Conservation (phyloP, 1,284 basidiomycete genomes). For the Cutaneotrichosporon dermatis region DNA sequence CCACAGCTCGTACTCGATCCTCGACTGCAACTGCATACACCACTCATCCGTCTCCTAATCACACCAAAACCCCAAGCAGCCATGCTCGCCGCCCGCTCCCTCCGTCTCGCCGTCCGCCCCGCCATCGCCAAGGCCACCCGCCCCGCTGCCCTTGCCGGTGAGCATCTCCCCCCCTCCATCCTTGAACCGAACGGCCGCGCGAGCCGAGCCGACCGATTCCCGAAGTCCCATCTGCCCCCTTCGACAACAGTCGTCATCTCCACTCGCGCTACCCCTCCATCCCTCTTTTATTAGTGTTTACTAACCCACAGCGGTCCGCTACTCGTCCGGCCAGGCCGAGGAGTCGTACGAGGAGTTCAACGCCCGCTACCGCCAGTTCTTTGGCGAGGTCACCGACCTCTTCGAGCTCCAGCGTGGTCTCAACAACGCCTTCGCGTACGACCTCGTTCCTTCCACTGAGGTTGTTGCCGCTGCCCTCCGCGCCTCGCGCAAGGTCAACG, state of each 20-base stretch:
- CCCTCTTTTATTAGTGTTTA: neutral
- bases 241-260: neutral
- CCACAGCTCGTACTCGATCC: neutral
- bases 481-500: constrained; percentile 87
- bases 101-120: constrained; percentile 34
- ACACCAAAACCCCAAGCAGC: neutral
- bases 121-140: constrained; percentile 22
- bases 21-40: neutral
- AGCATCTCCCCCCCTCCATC: constrained; percentile 9
- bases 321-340: constrained; percentile 24
- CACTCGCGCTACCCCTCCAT: neutral
- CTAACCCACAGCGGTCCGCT: constrained; percentile 30
- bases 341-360: constrained; percentile 95
- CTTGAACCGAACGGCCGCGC: neutral
- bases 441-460: constrained; percentile 84
- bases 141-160: constrained; percentile 38
- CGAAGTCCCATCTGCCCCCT: neutral
- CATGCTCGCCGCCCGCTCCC: constrained; percentile 35
- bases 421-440: constrained; percentile 99
- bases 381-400: constrained; percentile 85
- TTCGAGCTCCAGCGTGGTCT: constrained; percentile 97
- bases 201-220: neutral
- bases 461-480: constrained; percentile 87
- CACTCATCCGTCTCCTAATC: neutral
- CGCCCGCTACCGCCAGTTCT: constrained; percentile 88